Evolutionary conservation across 2,329 filamentous ascomycete genomes (phyloP), one percentile per base, ranked within the genome.

Genomic region (Sporothrix mexicana): DNA sequence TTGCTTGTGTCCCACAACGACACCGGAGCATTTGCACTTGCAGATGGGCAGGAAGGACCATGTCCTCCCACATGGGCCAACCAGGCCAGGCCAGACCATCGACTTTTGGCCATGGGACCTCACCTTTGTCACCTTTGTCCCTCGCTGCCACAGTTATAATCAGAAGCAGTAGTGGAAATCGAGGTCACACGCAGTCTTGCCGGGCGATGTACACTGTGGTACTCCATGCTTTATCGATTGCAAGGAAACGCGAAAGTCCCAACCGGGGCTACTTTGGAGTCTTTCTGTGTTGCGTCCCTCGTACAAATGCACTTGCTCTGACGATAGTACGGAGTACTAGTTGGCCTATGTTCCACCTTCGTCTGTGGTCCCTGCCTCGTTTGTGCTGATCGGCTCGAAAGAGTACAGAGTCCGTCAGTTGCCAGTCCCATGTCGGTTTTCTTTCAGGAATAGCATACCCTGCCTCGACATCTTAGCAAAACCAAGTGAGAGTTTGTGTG

Each of bases 1-100:
- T 1, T 23, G 9, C 43, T 23, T 41, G 1, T 12, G 36, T 69
- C 51, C 23, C 53, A 59, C 51, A 6, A 10, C 6, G 17, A 53
- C 23, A 36, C 47, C 25, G 61, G 61, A 66, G n/a, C n/a, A 17
- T 66, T 25, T 23, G 47, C 12, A 47, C 41, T 47, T 64, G 61
- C 61, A n/a, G 61, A 47, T 9, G 41, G n/a, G n/a, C 61, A 64
- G 4, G 41, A 17, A 64, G 4, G 41, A 17, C 61, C n/a, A 25
- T 47, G n/a, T 47, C 61, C 41, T 47, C 41, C 41, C 41, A 47
- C 41, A 45, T 17, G 61, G 61, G 4, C 20, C 61, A 15, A 6
- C n/a, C 59, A 59, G 25, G 55, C 55, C 55, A 59, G 59, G 36
- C 36, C n/a, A 62, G 59, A 45, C 41, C 10, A 55, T 55, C 17